phyloP scores from a whole-genome alignment of 1,139 yeast genomes.

The Magnusiomyces fungicola region DNA sequence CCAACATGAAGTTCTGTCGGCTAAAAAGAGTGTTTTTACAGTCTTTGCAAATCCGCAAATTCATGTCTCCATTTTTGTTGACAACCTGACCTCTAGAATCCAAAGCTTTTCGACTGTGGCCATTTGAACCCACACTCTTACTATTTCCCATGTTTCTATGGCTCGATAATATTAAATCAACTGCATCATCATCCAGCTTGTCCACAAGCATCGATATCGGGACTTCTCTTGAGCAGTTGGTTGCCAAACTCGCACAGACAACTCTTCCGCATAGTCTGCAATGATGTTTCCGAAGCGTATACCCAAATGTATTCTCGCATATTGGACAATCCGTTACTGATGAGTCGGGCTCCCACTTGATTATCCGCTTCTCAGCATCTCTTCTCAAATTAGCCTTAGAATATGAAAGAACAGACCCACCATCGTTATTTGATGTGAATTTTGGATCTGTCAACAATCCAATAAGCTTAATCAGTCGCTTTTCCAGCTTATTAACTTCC shows the following conservation, averaged over 20 bases:
- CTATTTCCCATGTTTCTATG: neutral
- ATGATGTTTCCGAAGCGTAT: constrained; percentile 71
- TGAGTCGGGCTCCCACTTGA: constrained; percentile 62
- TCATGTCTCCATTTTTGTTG: constrained; percentile 24
- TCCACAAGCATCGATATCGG: constrained; percentile 48
- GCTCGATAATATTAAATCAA: constrained; percentile 9
- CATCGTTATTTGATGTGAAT: constrained; percentile 10
- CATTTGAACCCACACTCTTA: neutral
- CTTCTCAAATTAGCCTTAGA: constrained; percentile 25
- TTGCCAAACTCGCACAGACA: constrained; percentile 62
- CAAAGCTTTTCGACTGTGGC: too few species aligned
- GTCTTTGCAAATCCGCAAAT: constrained; percentile 53
- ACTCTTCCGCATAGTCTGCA: constrained; percentile 78
- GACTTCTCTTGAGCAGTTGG: constrained; percentile 66
- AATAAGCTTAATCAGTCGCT: constrained; percentile 43
- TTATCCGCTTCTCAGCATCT: constrained; percentile 46
- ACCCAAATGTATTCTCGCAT: constrained; percentile 52
- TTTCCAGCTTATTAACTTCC: constrained; percentile 52
- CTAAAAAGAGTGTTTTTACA: constrained; percentile 61
- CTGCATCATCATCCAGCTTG: constrained; percentile 23
- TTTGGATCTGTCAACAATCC: constrained; percentile 22
- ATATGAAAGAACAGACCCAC: constrained; percentile 22
- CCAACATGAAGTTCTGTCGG: constrained; percentile 45
- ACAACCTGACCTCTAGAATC: too few species aligned
- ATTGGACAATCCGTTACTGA: constrained; percentile 50